Evolutionary conservation across 164 flowering plant species (phyloP), one percentile per base, ranked within the genome.

Genomic region (Litsea cubeba): DNA sequence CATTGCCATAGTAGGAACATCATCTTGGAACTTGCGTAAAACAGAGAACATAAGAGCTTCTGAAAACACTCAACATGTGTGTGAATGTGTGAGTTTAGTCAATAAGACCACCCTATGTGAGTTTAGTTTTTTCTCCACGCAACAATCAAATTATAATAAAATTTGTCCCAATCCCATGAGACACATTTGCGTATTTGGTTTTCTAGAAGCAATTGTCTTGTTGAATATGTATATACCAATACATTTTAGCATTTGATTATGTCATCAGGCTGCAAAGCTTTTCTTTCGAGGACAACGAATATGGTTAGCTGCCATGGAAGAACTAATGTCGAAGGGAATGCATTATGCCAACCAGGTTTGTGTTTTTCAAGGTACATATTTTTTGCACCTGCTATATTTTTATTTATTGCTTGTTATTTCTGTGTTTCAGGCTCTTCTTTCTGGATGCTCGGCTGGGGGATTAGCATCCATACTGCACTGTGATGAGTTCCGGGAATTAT

Each of bases 391-490:
- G 14, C 15, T 66, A 11, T 12, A 66, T 30, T 66, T 28, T 66
- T 66, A 66, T 28, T 66, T 28, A 66, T 30, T 66, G 49, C n/a
- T 26, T 66, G 69, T 35, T 66, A 17, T 66, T 30, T 20, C 35
- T 30, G 6, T 30, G 32, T 76, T 84, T 67, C 84, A 94, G 97
- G 97, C 95, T 81, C 93, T 96, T 82, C 98, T 94, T 64, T 92
- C 99, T 77, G 99, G 99, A 57, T 96, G 99, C 80, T 96, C 99
- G 69, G 99, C 99, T 75, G 98, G 99, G 63, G 98, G 98, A 68
- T 79, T 96, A 65, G 94, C 98, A 66, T 81, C 98, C 62, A 96
- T 96, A 68, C 60, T 96, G 46, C 97, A 96, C 71, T 96, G 99
- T 79, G 99, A 96, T 79, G 91, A 90, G 78, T 96, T 94, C 68